Percentiles rank a stretch among this genome's conserved stretches.
phyloP scores from a whole-genome alignment of 2,329 filamentous ascomycete genomes.

The Aspergillus ustus region DNA sequence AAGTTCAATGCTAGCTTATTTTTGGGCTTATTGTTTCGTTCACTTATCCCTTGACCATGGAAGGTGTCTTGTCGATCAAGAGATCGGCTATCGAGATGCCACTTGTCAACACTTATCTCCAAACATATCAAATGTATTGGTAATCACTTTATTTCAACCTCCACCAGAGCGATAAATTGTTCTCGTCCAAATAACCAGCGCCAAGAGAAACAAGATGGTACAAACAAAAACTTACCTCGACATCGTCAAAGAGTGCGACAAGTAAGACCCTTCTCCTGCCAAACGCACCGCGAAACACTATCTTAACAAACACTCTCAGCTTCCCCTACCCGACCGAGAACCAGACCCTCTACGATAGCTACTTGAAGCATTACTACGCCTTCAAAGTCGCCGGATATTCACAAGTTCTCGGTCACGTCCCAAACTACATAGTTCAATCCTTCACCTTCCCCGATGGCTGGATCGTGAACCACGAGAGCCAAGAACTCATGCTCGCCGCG shows the following conservation, averaged over 20 bases:
- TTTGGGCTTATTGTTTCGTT: too few relatives aligned
- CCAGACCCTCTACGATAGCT: not conserved
- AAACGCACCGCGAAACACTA: not conserved
- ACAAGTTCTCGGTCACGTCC: constrained; percentile 8
- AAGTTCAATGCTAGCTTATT: too few relatives aligned
- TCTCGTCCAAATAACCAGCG: too few relatives aligned
- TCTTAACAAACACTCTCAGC: not conserved
- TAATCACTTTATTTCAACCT: too few relatives aligned
- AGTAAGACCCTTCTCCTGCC: not conserved
- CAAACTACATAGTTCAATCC: not conserved
- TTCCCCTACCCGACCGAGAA: not conserved
- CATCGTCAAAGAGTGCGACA: constrained; percentile 9
- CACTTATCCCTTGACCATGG: too few relatives aligned
- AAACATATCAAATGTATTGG: too few relatives aligned
- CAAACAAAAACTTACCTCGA: not conserved
- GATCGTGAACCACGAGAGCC: not conserved
- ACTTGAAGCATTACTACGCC: not conserved
- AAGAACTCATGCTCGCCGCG: constrained; percentile 1
- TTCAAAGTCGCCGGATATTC: constrained; percentile 9
- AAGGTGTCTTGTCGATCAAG: too few relatives aligned
- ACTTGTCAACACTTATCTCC: too few relatives aligned
- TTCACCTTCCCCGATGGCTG: constrained; percentile 9
- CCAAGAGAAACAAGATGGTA: not conserved
- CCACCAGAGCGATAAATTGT: too few relatives aligned
- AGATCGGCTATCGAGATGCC: too few relatives aligned